phyloP scores from a whole-genome alignment of 2,329 filamentous ascomycete species.

The Capronia americana region DNA sequence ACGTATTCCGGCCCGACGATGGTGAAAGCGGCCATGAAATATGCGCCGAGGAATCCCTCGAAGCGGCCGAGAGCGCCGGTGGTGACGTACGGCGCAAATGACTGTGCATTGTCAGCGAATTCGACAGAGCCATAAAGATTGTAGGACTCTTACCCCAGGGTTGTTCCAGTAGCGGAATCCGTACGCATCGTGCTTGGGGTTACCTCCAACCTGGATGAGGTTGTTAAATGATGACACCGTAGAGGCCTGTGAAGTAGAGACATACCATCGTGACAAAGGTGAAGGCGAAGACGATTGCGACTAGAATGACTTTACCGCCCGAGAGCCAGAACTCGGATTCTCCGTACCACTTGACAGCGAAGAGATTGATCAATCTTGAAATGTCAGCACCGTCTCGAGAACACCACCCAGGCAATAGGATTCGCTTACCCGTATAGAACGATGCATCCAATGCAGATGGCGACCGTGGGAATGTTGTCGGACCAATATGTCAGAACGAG shows the following conservation, averaged over 20 bases:
- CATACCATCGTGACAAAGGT: conserved; percentile 77
- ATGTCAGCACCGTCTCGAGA: neutral
- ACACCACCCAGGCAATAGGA: neutral
- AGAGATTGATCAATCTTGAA: conserved; percentile 58
- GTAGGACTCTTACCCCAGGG: conserved; percentile 55
- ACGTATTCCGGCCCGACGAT: conserved; percentile 71
- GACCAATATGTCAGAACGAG: conserved; percentile 50
- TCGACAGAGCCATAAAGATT: neutral
- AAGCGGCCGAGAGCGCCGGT: conserved; percentile 67
- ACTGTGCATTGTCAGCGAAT: conserved; percentile 30
- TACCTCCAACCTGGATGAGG: conserved; percentile 61
- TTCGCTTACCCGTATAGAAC: conserved; percentile 46
- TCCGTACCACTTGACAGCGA: conserved; percentile 73
- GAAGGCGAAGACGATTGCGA: conserved; percentile 71
- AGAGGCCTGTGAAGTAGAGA: neutral
- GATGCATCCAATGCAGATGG: conserved; percentile 46
- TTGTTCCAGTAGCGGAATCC: conserved; percentile 69
- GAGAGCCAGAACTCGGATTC: conserved; percentile 74
- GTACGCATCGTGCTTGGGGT: conserved; percentile 71
- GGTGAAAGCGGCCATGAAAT: conserved; percentile 71
- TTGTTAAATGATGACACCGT: neutral
- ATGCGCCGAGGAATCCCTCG: conserved; percentile 66
- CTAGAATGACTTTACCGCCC: conserved; percentile 71
- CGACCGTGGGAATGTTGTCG: conserved; percentile 46
- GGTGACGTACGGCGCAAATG: conserved; percentile 69